Evolutionary conservation across 306 rosid species (phyloP).

Genomic region (Fagus sylvatica): DNA sequence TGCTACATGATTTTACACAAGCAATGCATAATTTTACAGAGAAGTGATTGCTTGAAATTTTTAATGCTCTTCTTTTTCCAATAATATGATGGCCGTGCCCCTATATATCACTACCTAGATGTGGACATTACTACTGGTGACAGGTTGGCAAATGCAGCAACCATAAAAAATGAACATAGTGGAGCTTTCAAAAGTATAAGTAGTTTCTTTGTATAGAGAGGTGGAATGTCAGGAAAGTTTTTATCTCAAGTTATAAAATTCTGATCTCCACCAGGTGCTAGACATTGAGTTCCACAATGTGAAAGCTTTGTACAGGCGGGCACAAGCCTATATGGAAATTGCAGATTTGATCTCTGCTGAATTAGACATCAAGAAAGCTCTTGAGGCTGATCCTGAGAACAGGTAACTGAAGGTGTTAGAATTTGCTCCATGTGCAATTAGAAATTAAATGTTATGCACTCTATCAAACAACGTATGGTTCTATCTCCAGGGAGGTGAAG

Average conservation of each 20-base stretch:
- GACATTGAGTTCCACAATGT: constrained; percentile 55
- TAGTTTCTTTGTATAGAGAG: neutral
- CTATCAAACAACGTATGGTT: neutral
- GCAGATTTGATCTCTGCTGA: constrained; percentile 56
- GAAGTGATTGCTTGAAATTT: neutral
- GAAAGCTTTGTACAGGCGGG: constrained; percentile 71
- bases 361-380: constrained; percentile 67
- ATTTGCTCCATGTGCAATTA: neutral
- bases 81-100: constrained; percentile 3
- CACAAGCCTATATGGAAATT: constrained; percentile 58
- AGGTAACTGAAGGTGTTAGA: constrained; percentile 38
- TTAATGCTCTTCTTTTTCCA: neutral
- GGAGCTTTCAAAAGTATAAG: neutral
- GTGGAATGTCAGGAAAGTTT: neutral
- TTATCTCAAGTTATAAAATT: constrained; percentile 11
- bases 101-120: neutral
- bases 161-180: neutral
- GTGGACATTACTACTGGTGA: neutral
- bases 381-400: constrained; percentile 61
- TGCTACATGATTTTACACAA: neutral
- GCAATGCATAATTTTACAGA: neutral
- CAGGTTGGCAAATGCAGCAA: constrained; percentile 9
- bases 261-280: constrained; percentile 49
- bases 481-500: constrained; percentile 53
- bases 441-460: neutral